Conservation (phyloP, 768 basidiomycete species). For the Tulasnella sp. region DNA sequence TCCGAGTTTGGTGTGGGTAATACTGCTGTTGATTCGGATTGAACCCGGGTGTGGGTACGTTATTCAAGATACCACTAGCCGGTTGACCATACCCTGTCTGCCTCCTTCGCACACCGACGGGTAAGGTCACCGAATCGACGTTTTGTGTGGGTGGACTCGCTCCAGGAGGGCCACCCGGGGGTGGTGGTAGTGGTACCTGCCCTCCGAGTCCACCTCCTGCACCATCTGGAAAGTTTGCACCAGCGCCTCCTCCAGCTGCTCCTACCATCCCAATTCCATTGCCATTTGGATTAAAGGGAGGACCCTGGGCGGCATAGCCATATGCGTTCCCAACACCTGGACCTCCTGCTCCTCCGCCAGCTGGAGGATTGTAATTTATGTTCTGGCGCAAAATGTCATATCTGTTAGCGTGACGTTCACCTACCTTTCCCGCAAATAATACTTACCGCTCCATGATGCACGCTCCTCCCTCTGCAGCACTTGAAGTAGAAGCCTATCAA, state of each 20-base stretch:
- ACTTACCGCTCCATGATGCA: no score
- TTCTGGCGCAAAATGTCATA: not conserved
- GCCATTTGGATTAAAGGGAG: not conserved
- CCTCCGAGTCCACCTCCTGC: not conserved
- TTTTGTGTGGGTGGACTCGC: not conserved
- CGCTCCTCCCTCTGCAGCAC: not conserved
- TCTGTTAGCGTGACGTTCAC: not conserved
- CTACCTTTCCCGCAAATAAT: not conserved
- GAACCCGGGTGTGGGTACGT: not conserved
- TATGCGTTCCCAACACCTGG: not conserved
- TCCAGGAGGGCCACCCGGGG: not conserved
- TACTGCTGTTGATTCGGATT: not conserved
- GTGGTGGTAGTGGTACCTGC: not conserved
- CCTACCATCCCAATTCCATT: not conserved
- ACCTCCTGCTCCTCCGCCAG: not conserved
- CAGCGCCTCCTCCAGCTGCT: not conserved
- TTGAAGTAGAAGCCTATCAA: not conserved
- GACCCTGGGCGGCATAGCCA: not conserved
- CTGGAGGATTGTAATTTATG: not conserved
- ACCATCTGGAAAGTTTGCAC: not conserved
- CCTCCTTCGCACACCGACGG: not conserved
- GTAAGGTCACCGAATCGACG: not conserved
- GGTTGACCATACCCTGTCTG: not conserved
- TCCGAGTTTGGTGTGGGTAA: not conserved
- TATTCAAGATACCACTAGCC: not conserved